These are phyloP conservation scores for Grammothele lineata DNA, from an alignment of 768 basidiomycete species.

Conservation along the genomic window DNA sequence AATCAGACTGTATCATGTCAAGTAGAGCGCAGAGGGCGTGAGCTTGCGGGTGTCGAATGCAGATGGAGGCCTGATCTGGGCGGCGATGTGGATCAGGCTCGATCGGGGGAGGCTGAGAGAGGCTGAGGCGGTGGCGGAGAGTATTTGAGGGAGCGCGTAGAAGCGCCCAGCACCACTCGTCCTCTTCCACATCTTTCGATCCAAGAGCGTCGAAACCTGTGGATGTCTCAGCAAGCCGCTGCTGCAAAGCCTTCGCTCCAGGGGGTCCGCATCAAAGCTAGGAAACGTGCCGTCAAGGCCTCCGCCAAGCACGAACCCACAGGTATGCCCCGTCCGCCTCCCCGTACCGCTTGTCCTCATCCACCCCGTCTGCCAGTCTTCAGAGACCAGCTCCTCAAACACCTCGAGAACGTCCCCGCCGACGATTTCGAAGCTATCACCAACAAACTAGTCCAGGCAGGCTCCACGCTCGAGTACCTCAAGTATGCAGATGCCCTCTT, in stretches of 20 bases:
- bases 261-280: constrained; percentile 90
- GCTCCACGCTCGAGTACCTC: constrained; percentile 88
- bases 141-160: not conserved
- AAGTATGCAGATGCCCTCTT: constrained; percentile 98
- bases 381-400: constrained; percentile 89
- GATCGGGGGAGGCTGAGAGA: not conserved
- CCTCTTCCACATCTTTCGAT: constrained; percentile 25
- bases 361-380: constrained; percentile 54
- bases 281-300: constrained; percentile 90
- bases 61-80: no score
- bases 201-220: constrained; percentile 44
- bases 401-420: constrained; percentile 76
- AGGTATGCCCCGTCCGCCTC: constrained; percentile 34
- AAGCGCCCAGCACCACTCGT: not conserved
- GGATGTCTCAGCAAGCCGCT: constrained; percentile 89
- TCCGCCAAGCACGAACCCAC: constrained; percentile 91
- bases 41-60: no score
- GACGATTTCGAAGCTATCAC: constrained; percentile 81
- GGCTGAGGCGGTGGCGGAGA: no score
- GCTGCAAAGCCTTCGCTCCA: constrained; percentile 85
- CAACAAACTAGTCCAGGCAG: constrained; percentile 86
- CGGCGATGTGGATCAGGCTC: no score
- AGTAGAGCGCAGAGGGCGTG: no score
- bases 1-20: no score
- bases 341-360: constrained; percentile 3